Conservation (phyloP, 1,139 yeast genomes). For the Magnusiomyces paraingens region DNA sequence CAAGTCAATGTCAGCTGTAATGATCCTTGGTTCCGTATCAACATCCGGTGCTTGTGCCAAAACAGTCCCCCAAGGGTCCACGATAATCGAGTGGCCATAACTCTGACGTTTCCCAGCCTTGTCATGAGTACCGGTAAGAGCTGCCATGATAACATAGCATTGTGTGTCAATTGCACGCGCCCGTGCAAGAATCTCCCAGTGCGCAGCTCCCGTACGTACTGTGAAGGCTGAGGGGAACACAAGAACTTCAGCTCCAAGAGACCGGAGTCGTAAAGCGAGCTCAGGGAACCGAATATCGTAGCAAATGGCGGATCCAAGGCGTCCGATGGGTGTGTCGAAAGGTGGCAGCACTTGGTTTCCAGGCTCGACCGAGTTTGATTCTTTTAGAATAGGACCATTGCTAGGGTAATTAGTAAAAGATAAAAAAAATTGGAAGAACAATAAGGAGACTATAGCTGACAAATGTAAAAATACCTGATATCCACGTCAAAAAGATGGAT, state of each 20-base stretch:
- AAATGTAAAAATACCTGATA: conserved; percentile 44
- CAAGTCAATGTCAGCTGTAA: conserved; percentile 65
- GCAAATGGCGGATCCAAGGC: conserved; percentile 67
- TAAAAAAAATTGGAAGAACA: too few species aligned
- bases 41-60: conserved; percentile 54
- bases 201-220: conserved; percentile 81
- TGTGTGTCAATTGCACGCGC: conserved; percentile 88
- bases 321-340: conserved; percentile 53
- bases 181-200: conserved; percentile 74
- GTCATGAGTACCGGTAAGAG: conserved; percentile 75
- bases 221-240: conserved; percentile 92
- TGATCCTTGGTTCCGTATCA: conserved; percentile 47
- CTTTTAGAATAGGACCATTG: conserved; percentile 51
- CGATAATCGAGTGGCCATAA: conserved; percentile 79
- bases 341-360: conserved; percentile 55
- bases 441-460: conserved; percentile 27
- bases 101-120: conserved; percentile 43
- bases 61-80: conserved; percentile 89
- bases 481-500: conserved; percentile 87
- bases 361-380: conserved; percentile 75
- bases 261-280: conserved; percentile 55
- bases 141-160: conserved; percentile 83
- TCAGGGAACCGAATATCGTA: conserved; percentile 91
- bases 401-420: conserved; percentile 14
- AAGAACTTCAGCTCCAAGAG: conserved; percentile 68